Evolutionary conservation across 75 land plant species (phyloP).

Genomic region (Selaginella moellendorffii): DNA sequence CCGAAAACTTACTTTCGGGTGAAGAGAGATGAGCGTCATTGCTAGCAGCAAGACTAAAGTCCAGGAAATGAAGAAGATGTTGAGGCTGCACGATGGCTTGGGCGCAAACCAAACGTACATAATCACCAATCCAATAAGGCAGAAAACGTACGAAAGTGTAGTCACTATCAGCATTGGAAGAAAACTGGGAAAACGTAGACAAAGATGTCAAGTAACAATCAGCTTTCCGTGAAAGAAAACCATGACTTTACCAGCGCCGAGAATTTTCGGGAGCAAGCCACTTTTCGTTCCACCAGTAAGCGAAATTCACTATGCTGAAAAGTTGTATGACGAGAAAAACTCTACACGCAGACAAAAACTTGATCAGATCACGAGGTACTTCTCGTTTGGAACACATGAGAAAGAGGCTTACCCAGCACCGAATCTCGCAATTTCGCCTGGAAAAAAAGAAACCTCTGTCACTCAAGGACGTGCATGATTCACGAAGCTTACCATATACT

Average conservation of each 20-base stretch:
- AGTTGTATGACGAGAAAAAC: constrained; percentile 27
- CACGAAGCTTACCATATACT: neutral
- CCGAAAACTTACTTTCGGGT: constrained; percentile 26
- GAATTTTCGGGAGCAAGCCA: constrained; percentile 21
- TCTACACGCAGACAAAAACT: constrained; percentile 18
- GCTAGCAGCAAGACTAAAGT: constrained; percentile 33
- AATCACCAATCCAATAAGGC: constrained; percentile 7
- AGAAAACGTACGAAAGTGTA: neutral
- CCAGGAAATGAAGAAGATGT: constrained; percentile 60
- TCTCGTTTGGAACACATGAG: neutral
- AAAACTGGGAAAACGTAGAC: neutral
- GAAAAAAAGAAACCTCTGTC: too few relatives aligned
- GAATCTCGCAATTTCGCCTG: constrained; percentile 25
- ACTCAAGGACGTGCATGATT: neutral
- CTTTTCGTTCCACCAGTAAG: constrained; percentile 31
- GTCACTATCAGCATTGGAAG: constrained; percentile 7
- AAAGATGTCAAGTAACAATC: constrained; percentile 9
- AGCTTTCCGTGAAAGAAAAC: neutral
- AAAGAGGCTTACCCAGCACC: constrained; percentile 20
- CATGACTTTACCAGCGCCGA: constrained; percentile 22
- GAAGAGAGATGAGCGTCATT: constrained; percentile 41
- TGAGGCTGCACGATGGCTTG: constrained; percentile 26
- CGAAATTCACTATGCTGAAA: constrained; percentile 21
- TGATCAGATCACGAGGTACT: too few relatives aligned
- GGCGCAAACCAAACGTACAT: constrained; percentile 30